Evolutionary conservation across 805 yeast species (phyloP).

Genomic region (Danielozyma ontarioensis): DNA sequence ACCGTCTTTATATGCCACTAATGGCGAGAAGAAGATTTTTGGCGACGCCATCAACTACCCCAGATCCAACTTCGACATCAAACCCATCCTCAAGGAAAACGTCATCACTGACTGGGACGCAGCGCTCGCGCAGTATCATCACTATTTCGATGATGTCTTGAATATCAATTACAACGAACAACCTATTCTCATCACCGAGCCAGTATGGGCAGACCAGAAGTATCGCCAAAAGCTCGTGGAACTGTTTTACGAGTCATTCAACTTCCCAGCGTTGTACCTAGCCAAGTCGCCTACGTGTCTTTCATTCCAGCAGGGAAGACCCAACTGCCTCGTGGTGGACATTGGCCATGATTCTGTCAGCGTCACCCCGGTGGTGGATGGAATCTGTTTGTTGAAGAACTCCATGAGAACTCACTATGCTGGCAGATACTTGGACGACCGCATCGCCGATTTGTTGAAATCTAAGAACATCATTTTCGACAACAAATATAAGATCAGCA

Average conservation of each 20-base stretch:
- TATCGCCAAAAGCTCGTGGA: slow-evolving; percentile 71
- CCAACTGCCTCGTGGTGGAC: slow-evolving; percentile 82
- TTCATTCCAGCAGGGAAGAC: slow-evolving; percentile 84
- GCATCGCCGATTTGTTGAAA: slow-evolving; percentile 39
- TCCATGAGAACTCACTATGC: slow-evolving; percentile 69
- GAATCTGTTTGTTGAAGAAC: slow-evolving; percentile 66
- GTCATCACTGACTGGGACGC: slow-evolving; percentile 82
- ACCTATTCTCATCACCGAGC: slow-evolving; percentile 81
- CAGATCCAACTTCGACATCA: slow-evolving; percentile 44
- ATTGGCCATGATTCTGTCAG: slow-evolving; percentile 74
- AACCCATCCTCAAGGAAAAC: slow-evolving; percentile 56
- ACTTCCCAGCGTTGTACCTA: slow-evolving; percentile 75
- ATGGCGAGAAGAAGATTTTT: slow-evolving; percentile 20
- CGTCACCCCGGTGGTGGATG: slow-evolving; percentile 81
- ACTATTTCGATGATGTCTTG: slow-evolving; percentile 49
- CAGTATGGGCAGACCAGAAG: slow-evolving; percentile 70
- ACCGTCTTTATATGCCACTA: slow-evolving; percentile 58
- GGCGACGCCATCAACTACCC: slow-evolving; percentile 48
- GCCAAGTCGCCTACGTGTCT: slow-evolving; percentile 84
- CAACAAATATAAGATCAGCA: slow-evolving; percentile 43
- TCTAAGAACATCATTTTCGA: slow-evolving; percentile 23
- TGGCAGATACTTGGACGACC: slow-evolving; percentile 61
- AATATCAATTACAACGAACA: slow-evolving; percentile 55
- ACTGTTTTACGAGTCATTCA: slow-evolving; percentile 59
- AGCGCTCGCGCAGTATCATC: slow-evolving; percentile 67